These are phyloP conservation scores for Lolium perenne DNA, from an alignment of 176 grass and related monocot genomes.

Conservation along the genomic window DNA sequence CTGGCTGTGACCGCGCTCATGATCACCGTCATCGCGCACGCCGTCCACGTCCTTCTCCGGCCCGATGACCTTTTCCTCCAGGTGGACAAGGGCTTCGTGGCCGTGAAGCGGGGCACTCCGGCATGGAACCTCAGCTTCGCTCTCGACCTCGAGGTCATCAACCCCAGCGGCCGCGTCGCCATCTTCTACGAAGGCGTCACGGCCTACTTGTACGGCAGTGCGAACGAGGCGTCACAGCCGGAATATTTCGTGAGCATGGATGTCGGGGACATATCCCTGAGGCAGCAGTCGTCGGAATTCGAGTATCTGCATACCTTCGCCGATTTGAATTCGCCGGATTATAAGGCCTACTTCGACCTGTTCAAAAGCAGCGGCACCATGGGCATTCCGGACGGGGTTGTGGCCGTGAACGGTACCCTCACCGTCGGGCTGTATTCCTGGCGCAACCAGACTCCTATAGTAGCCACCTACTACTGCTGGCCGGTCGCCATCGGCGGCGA, in stretches of 20 bases:
- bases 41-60: not conserved
- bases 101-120: not conserved
- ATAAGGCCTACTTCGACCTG: not conserved
- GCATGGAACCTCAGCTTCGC: not conserved
- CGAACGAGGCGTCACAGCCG: not conserved
- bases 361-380: not conserved
- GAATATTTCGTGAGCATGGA: not conserved
- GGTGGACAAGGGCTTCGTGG: not conserved
- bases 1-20: not conserved
- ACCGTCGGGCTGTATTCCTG: not conserved
- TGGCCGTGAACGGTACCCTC: not conserved
- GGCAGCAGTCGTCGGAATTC: not conserved
- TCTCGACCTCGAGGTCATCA: no score
- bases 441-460: not conserved
- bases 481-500: not conserved
- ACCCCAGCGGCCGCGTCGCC: slow-evolving; percentile 6
- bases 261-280: not conserved
- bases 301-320: not conserved
- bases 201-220: not conserved
- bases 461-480: not conserved
- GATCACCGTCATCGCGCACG: not conserved
- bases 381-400: not conserved
- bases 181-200: not conserved
- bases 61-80: not conserved
- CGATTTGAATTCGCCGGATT: not conserved